Base-by-base conservation (phyloP, 257 asterid genomes). In the Misopates orontium region DNA sequence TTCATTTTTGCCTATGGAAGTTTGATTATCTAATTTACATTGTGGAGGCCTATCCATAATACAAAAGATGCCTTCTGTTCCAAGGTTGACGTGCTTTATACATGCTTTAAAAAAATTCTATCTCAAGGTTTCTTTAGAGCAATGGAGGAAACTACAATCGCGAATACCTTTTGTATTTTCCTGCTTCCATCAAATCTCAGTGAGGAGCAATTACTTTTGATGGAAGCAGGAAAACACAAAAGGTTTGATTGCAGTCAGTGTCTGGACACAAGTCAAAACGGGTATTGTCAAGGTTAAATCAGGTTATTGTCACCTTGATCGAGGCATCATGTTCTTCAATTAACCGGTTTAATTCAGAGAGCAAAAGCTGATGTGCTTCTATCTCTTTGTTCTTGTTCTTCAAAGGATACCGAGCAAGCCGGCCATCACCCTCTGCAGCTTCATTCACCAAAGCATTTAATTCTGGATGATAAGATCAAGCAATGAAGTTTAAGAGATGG, bases 321-420 rank as follows among this genome's bases (percentile, higher is more conserved):
- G 67, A 78, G 9, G 79, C 71, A 47, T 77, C 59, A 63, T 79
- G 76, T 44, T 76, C 81, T 52, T 77, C 68, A 60, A 84, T 78
- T 55, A 82, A 68, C 64, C 58, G 75, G 52, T 73, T 78, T 49
- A 89, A 61, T 67, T 72, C 69, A 24, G 79, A 71, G 31, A 79
- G 80, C 79, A 93, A 71, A 59, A 82, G 73, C 63, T 70, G 74
- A 79, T 90, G 97, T 11, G 98, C 91, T 68, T 75, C 80, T 56
- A 84, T 72, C 81, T 93, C 99, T 71, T 73, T 86, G 48, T 65
- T 80, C 79, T 64, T 86, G 76, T 83, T 75, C 80, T 76, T 75
- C 67, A 87, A 63, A 51, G 95, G 95, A 82, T 47, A 55, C 74
- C 97, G 72, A 72, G 92, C 97, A 64, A 90, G 75, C 55, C 97